Base-by-base conservation (phyloP, 129 eudicot genomes). In the Artemisia tridentata region DNA sequence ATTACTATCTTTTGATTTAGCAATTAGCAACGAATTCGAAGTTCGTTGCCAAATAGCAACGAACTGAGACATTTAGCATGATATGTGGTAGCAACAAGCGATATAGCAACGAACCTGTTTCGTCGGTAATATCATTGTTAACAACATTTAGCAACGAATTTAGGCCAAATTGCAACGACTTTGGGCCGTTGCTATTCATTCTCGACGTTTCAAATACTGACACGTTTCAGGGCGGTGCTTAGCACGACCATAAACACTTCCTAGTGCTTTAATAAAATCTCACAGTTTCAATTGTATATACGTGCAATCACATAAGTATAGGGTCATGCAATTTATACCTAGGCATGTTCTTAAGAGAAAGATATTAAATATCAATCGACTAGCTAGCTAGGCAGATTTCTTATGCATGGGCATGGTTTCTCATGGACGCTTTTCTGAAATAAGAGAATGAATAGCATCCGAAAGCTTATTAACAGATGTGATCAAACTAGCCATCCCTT, bases 381-480 rank as follows among this genome's bases (percentile, higher is more conserved):
- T n/a, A 38, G 2, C 45, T 38, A 38, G 45, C 45, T 38, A 38
- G 45, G 45, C 45, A 38, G 10, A 59, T 59, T 3, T 59, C 38
- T 31, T 27, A 57, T 21, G 62, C 63, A 57, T 57, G 25, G 15
- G 11, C 41, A 29, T 6, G 62, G 4, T 56, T 27, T 19, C 34
- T 70, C 65, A 70, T 6, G 74, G 56, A 38, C 65, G 53, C 58
- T 74, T 72, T 31, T 79, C 87, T 5, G 87, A 76, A 79, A 80
- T 73, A 29, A 83, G 84, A 27, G 80, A 45, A 47, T 76, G 79
- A 50, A 83, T 80, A 43, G 87, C 87, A 67, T 79, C 79, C 3
- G 87, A 83, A 19, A 83, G 84, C 77, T 80, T 80, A 49, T 80
- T 69, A 15, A 83, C 65, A 7, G 87, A 81, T 1, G 80, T 43